phyloP scores from a whole-genome alignment of 1,284 basidiomycete species.

The Gymnopus androsaceus region DNA sequence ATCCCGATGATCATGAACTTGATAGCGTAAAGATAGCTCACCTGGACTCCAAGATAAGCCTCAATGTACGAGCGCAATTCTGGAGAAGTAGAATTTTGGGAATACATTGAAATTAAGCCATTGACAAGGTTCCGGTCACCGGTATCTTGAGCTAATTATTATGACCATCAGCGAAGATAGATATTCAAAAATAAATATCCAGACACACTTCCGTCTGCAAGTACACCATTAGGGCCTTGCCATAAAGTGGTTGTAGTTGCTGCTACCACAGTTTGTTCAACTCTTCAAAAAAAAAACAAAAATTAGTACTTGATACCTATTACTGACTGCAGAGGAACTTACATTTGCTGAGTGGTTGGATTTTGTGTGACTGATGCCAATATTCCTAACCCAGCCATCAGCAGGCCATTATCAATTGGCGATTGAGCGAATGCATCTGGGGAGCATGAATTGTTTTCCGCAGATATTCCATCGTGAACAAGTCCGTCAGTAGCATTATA shows the following conservation, averaged over 20 bases:
- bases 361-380: conserved; percentile 9
- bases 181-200: background rate
- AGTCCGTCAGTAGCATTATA: background rate
- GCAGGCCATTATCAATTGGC: conserved; percentile 11
- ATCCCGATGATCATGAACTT: background rate
- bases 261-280: conserved; percentile 4
- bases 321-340: background rate
- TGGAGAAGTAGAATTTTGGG: conserved; percentile 12
- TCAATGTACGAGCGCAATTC: conserved; percentile 4
- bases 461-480: conserved; percentile 12
- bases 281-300: no score
- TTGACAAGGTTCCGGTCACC: conserved; percentile 6
- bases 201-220: background rate
- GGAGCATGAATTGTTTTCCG: conserved; percentile 8
- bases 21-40: background rate
- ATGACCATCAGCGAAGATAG: background rate
- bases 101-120: conserved; percentile 12
- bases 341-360: background rate
- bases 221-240: conserved; percentile 9
- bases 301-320: background rate
- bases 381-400: conserved; percentile 13
- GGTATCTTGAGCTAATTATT: background rate
- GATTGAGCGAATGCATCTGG: background rate
- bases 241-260: background rate
- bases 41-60: conserved; percentile 14